Conservation (phyloP, 192 early-diverging fungal genomes). For the Coemansia sp. region DNA sequence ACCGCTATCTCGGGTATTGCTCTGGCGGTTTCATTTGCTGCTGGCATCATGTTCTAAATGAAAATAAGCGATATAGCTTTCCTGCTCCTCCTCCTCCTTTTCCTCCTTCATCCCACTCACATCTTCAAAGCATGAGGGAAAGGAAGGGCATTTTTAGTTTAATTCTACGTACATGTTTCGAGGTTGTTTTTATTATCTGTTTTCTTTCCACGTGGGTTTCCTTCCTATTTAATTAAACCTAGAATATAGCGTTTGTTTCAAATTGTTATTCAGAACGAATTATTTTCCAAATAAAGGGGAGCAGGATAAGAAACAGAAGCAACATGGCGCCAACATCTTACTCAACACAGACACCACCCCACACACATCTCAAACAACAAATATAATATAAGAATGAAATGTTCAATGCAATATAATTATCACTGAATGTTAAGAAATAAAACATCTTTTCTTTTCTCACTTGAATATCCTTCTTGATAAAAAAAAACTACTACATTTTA, state of each 20-base stretch:
- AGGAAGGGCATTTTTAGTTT: not conserved
- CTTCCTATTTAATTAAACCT: not conserved
- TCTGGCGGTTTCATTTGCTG: constrained; percentile 19
- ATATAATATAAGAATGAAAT: not conserved
- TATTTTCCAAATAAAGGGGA: not conserved
- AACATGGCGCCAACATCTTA: not conserved
- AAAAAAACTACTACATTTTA: no score
- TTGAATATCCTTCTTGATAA: no score
- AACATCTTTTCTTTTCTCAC: no score
- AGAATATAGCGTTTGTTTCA: not conserved
- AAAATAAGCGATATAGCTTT: no score
- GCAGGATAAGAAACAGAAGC: not conserved
- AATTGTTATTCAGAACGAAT: no score
- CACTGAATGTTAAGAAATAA: no score
- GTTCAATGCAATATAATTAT: no score
- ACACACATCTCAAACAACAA: not conserved
- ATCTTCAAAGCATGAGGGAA: not conserved
- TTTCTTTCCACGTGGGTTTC: not conserved
- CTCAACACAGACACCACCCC: no score
- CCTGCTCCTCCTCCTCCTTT: no score
- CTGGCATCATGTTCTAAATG: constrained; percentile 22
- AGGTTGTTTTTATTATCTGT: not conserved
- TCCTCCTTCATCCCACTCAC: no score
- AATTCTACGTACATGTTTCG: not conserved
- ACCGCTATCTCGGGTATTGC: constrained; percentile 12